phyloP scores from a whole-genome alignment of 202 grass and related monocot species.

The Panicum virgatum region DNA sequence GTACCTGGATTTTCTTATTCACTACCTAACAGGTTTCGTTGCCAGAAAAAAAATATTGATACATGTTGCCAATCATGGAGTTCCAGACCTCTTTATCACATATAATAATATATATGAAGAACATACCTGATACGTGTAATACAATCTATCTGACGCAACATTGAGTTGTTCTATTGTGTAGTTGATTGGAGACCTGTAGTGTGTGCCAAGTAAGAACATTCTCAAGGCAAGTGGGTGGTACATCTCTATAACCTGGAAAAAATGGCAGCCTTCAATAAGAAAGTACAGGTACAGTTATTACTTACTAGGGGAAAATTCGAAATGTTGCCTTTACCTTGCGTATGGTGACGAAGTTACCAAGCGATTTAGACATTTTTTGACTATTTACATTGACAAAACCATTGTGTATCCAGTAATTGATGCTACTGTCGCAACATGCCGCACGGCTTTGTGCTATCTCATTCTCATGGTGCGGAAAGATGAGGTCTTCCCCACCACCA shows the following conservation, averaged over 20 bases:
- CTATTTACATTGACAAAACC: conserved; percentile 98
- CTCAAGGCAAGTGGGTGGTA: conserved; percentile 90
- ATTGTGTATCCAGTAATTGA: conserved; percentile 94
- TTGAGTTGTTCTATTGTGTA: conserved; percentile 84
- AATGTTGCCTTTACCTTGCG: conserved; percentile 56
- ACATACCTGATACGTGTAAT: conserved; percentile 92
- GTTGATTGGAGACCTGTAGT: conserved; percentile 86
- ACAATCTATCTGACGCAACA: conserved; percentile 91
- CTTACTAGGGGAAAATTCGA: neutral
- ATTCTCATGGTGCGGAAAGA: conserved; percentile 98
- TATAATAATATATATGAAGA: neutral
- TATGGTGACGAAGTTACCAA: conserved; percentile 91
- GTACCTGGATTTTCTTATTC: neutral
- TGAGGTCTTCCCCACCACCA: conserved; percentile 90
- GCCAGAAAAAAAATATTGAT: neutral
- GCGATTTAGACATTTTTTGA: conserved; percentile 94
- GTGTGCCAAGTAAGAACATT: conserved; percentile 95
- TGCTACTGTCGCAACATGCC: conserved; percentile 75
- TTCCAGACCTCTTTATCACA: conserved; percentile 14
- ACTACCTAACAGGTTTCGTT: neutral
- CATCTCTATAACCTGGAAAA: conserved; percentile 73
- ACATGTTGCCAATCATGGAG: neutral
- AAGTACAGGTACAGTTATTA: neutral
- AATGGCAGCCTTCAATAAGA: conserved; percentile 28
- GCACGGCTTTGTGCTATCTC: conserved; percentile 98